Evolutionary conservation across 495 filamentous ascomycete genomes (phyloP).

Genomic region (Penicillium alfredii): DNA sequence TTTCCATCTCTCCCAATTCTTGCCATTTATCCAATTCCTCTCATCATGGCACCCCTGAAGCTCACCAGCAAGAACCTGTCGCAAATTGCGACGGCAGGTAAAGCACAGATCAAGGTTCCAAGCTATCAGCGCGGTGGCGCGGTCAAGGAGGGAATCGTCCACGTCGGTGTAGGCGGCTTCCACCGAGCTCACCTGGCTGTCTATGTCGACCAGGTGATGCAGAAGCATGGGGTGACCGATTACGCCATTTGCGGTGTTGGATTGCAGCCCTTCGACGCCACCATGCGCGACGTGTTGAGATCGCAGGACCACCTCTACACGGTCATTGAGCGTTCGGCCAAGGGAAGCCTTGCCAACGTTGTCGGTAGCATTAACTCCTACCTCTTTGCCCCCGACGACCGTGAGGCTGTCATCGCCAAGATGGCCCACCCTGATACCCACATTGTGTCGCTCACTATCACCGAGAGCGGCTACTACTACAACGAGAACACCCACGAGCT

Average conservation of each 20-base stretch:
- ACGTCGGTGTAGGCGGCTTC: slow-evolving; percentile 46
- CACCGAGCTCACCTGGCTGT: slow-evolving; percentile 45
- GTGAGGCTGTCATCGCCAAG: slow-evolving; percentile 43
- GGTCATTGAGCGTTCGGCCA: slow-evolving; percentile 42
- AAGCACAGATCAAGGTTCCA: slow-evolving; percentile 27
- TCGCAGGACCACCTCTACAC: slow-evolving; percentile 45
- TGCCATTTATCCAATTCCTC: neutral
- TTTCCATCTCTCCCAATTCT: neutral
- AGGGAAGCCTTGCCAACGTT: slow-evolving; percentile 38
- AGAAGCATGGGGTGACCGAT: slow-evolving; percentile 36
- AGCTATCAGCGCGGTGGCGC: slow-evolving; percentile 32
- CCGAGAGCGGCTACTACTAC: slow-evolving; percentile 48
- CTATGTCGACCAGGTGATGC: slow-evolving; percentile 43
- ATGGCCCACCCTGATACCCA: slow-evolving; percentile 46
- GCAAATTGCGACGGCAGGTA: slow-evolving; percentile 27
- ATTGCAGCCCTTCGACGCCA: slow-evolving; percentile 39
- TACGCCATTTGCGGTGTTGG: slow-evolving; percentile 45
- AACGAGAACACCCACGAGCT: slow-evolving; percentile 49
- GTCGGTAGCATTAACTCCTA: slow-evolving; percentile 47
- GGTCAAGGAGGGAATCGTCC: slow-evolving; percentile 47
- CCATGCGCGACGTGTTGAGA: slow-evolving; percentile 41
- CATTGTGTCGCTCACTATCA: slow-evolving; percentile 48
- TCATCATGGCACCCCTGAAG: slow-evolving; percentile 31
- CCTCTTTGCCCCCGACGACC: slow-evolving; percentile 42
- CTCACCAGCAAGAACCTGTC: slow-evolving; percentile 36